These are phyloP conservation scores for Lepidium africanum DNA, from an alignment of 345 rosid species.

Conservation along the genomic window DNA sequence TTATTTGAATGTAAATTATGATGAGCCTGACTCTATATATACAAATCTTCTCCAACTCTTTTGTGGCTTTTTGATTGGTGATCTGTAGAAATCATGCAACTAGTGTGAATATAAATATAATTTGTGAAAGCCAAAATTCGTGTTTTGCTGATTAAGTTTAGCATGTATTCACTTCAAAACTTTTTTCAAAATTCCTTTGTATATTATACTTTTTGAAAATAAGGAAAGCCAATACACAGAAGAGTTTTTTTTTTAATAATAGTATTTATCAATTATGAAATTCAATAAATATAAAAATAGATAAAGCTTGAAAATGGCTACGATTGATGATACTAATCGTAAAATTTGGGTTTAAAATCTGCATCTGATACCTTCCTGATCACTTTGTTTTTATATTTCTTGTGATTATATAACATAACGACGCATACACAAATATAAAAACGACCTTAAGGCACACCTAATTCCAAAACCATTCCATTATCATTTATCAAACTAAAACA, in stretches of 20 bases:
- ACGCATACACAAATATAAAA: background rate
- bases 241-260: too few relatives aligned
- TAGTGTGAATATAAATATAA: background rate
- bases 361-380: slow-evolving; percentile 12
- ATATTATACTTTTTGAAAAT: background rate
- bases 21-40: background rate
- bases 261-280: background rate
- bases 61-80: background rate
- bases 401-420: background rate
- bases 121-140: slow-evolving; percentile 1
- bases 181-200: background rate
- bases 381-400: background rate
- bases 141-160: background rate
- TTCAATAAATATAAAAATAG: background rate
- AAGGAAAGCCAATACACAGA: background rate
- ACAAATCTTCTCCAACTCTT: background rate
- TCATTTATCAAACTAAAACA: background rate
- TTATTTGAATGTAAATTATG: background rate
- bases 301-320: background rate
- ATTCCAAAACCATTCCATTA: background rate
- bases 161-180: background rate
- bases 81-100: background rate
- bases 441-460: background rate
- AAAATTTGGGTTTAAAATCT: background rate
- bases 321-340: slow-evolving; percentile 4